Conservation (phyloP, 257 asterid species). For the Primulina tabacum region DNA sequence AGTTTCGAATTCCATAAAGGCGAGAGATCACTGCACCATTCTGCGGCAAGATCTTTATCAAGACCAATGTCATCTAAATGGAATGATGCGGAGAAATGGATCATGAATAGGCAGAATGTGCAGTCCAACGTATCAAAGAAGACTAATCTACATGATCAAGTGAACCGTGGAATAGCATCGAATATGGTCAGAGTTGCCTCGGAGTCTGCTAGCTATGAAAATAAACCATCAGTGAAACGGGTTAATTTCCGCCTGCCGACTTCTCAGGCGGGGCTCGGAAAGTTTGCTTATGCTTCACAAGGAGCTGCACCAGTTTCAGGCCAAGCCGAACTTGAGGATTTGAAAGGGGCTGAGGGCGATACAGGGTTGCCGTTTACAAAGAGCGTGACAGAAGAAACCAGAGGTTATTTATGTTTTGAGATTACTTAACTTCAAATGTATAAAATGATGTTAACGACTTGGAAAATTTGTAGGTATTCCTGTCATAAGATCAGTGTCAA, state of each 20-base stretch:
- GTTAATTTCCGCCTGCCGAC: constrained; percentile 69
- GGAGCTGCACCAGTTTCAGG: constrained; percentile 36
- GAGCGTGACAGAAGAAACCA: constrained; percentile 49
- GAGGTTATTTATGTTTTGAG: constrained; percentile 45
- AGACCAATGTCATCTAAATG: constrained; percentile 91
- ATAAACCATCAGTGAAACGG: constrained; percentile 56
- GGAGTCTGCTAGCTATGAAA: constrained; percentile 44
- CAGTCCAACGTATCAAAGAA: constrained; percentile 55
- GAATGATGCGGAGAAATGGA: constrained; percentile 99
- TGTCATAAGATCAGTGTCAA: constrained; percentile 79
- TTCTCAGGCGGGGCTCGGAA: constrained; percentile 38
- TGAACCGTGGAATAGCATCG: constrained; percentile 31
- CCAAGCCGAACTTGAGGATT: constrained; percentile 58
- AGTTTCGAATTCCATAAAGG: constrained; percentile 97
- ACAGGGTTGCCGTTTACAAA: constrained; percentile 42
- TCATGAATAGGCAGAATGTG: constrained; percentile 63
- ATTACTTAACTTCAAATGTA: background rate
- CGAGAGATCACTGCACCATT: constrained; percentile 69
- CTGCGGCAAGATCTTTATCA: constrained; percentile 50
- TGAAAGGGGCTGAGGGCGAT: constrained; percentile 45
- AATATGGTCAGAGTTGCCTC: constrained; percentile 62
- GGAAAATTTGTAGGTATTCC: constrained; percentile 37
- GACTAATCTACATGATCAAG: constrained; percentile 44
- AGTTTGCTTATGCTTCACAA: constrained; percentile 40
- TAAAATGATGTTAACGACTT: background rate